Evolutionary conservation across 139 green algal genomes (phyloP).

Genomic region (Gonium pectorale): DNA sequence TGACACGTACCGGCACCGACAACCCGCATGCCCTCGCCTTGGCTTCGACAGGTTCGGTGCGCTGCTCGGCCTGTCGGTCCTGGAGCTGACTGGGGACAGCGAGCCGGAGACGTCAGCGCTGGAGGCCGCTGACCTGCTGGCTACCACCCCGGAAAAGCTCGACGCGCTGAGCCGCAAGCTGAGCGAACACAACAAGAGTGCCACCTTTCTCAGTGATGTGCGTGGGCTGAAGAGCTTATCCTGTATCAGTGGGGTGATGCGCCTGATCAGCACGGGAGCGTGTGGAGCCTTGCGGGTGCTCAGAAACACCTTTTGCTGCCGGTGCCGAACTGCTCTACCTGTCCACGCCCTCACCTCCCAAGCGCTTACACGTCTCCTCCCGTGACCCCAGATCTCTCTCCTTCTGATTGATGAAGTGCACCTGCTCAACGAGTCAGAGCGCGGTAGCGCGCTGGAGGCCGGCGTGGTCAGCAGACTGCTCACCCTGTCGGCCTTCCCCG

Average conservation of each 20-base stretch:
- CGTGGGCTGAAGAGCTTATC: neutral
- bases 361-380: too few species aligned
- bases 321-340: too few species aligned
- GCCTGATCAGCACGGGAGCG: too few species aligned
- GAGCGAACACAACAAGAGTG: conserved; percentile 54
- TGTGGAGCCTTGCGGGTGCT: too few species aligned
- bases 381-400: conserved; percentile 73
- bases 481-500: conserved; percentile 67
- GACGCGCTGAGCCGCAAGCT: conserved; percentile 46
- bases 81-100: conserved; percentile 83
- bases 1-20: too few species aligned
- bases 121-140: conserved; percentile 85
- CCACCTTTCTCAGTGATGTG: conserved; percentile 31
- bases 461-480: conserved; percentile 86
- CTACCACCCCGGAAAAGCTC: conserved; percentile 91
- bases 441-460: conserved; percentile 87
- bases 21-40: too few species aligned
- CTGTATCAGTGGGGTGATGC: too few species aligned
- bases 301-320: too few species aligned
- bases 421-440: conserved; percentile 80
- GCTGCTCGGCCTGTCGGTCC: conserved; percentile 51
- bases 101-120: conserved; percentile 70
- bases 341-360: too few species aligned
- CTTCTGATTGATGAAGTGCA: conserved; percentile 96
- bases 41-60: conserved; percentile 52